Evolutionary conservation across 257 asterid species (phyloP).

Genomic region (Solanum sitiens): DNA sequence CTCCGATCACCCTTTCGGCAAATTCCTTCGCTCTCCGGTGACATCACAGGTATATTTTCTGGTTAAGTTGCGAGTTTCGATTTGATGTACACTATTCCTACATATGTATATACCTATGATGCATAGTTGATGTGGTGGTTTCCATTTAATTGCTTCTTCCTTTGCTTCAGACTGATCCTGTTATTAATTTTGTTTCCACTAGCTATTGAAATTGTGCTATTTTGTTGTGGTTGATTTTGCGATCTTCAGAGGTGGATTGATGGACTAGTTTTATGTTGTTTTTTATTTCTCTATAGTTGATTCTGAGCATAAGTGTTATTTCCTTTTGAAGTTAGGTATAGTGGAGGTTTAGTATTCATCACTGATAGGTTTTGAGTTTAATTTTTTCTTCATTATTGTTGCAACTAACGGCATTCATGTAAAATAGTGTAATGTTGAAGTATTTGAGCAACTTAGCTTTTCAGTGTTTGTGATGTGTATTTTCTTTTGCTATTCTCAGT

Average conservation of each 20-base stretch:
- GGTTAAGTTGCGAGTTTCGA: neutral
- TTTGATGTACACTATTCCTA: neutral
- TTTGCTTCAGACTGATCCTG: neutral
- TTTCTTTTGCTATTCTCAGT: neutral
- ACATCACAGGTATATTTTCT: neutral
- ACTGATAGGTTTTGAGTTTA: neutral
- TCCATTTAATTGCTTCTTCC: neutral
- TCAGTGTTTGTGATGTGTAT: neutral
- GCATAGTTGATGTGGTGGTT: neutral
- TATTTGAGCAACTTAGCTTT: neutral
- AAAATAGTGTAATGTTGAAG: neutral
- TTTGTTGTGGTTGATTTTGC: neutral
- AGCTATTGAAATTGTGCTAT: neutral
- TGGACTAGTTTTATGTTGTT: neutral
- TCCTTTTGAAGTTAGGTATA: neutral
- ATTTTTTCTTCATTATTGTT: neutral
- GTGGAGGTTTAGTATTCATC: neutral
- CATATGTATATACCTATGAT: neutral
- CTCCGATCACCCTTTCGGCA: neutral
- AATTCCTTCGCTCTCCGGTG: neutral
- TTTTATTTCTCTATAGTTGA: neutral
- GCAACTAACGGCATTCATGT: neutral
- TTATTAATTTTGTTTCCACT: neutral
- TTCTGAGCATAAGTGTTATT: neutral
- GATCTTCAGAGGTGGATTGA: neutral